Evolutionary conservation across 139 green algal genomes (phyloP), one percentile per base, ranked within the genome.

Genomic region (Marvania coccoides): DNA sequence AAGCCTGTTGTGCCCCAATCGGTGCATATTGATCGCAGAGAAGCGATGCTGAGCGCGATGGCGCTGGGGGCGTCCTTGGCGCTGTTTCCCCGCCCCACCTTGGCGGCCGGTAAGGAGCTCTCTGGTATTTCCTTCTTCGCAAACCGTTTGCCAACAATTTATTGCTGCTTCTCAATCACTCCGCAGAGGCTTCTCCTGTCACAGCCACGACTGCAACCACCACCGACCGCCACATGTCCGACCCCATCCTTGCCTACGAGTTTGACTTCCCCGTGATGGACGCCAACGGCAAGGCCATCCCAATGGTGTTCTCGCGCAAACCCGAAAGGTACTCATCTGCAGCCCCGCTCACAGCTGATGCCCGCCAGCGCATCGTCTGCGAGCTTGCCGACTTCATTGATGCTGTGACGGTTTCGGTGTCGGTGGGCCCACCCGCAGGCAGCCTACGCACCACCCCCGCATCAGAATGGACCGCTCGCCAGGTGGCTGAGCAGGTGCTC

Each of bases 301-400:
- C 69, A 5, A 75, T 93, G 59, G 39, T 88, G 0, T 30, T 80
- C 1, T 77, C 69, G 6, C 67, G 84, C 9, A 63, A 65, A n/a
- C 87, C 87, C 13, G 87, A 94, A 71, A 79, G 85, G 33, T 91
- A 92, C 70, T 85, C 82, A 3, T 81, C 77, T 30, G 83, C 86
- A 8, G 83, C 88, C 3, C 88, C 88, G 13, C 71, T 92, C 14
- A 81, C 83, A 10, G 76, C 84, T 15, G 86, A 94, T 61, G 88
- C 85, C 0, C 68, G 88, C 2, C 88, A 96, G 77, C 80, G 90
- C 19, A 95, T 93, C 37, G 88, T 95, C 19, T 62, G 53, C 13
- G 84, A 94, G 73, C 69, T 90, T 14, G 64, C 77, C n/a, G 53
- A 73, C 64, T 46, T 84, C 6, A 29, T 37, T 5, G 37, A 78